A percentile compares a stretch with the other conserved stretches of the same genome.
phyloP scores from a whole-genome alignment of 2,329 filamentous ascomycete species.

The Fusarium setosum region DNA sequence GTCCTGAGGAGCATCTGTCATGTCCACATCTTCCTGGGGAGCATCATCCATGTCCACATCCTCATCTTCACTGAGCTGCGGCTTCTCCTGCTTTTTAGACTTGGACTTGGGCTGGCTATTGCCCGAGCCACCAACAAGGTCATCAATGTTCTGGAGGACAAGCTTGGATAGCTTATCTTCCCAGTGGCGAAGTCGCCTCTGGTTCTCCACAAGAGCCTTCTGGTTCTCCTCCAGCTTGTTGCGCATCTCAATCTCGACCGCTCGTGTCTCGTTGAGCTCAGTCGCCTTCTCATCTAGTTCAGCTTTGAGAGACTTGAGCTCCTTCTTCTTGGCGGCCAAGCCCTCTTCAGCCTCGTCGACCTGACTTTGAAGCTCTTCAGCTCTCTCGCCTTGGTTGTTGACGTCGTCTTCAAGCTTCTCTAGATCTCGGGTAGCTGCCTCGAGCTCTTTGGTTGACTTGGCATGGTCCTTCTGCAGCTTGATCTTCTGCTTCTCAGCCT shows the following conservation, averaged over 20 bases:
- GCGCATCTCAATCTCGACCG: slow-evolving; percentile 95
- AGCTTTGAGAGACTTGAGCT: slow-evolving; percentile 81
- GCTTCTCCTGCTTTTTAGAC: slow-evolving; percentile 40
- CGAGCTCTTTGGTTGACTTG: slow-evolving; percentile 84
- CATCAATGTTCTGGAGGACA: slow-evolving; percentile 81
- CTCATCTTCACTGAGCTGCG: slow-evolving; percentile 41
- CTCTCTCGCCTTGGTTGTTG: slow-evolving; percentile 78
- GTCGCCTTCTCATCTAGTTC: slow-evolving; percentile 88
- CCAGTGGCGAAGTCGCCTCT: slow-evolving; percentile 87
- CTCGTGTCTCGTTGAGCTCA: slow-evolving; percentile 89
- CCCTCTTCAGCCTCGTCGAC: slow-evolving; percentile 87
- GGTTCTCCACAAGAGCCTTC: slow-evolving; percentile 87
- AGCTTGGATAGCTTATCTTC: slow-evolving; percentile 90
- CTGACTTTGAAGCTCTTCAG: slow-evolving; percentile 76
- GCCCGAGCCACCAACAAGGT: slow-evolving; percentile 62
- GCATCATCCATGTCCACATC: slow-evolving; percentile 49
- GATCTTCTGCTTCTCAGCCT: slow-evolving; percentile 89
- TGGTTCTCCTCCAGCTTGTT: slow-evolving; percentile 98
- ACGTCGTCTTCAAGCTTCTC: slow-evolving; percentile 84
- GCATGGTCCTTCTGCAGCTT: slow-evolving; percentile 88
- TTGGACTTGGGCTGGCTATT: slow-evolving; percentile 42
- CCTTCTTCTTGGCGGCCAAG: slow-evolving; percentile 81
- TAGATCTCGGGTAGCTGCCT: slow-evolving; percentile 76
- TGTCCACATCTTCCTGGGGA: slow-evolving; percentile 45
- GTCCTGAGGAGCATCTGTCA: slow-evolving; percentile 46